Percentiles rank a stretch among this genome's conserved stretches.
Conservation (phyloP, 768 basidiomycete genomes). For the Paxillus ammoniavirescens region DNA sequence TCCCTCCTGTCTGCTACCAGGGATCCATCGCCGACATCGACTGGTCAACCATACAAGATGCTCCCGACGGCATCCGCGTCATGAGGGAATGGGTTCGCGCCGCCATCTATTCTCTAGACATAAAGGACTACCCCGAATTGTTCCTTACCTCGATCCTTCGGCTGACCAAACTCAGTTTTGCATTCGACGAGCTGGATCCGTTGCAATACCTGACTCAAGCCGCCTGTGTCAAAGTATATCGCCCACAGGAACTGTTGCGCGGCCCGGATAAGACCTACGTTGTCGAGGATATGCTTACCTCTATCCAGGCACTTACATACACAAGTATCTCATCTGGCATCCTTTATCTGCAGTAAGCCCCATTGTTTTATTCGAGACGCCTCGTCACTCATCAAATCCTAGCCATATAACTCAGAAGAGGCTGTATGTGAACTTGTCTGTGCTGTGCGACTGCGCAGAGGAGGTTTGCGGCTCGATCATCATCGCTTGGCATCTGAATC, state of each 20-base stretch:
- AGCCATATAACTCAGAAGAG: slow-evolving; percentile 8
- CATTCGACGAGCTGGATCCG: slow-evolving; percentile 32
- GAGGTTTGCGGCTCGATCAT: slow-evolving; percentile 22
- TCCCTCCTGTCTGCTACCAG: slow-evolving; percentile 40
- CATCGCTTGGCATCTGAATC: slow-evolving; percentile 16
- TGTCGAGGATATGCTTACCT: slow-evolving; percentile 32
- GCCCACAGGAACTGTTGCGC: background rate
- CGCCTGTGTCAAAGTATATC: slow-evolving; percentile 12
- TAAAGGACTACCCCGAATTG: background rate
- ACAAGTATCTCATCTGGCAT: slow-evolving; percentile 33
- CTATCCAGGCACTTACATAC: slow-evolving; percentile 26
- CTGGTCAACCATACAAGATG: slow-evolving; percentile 37
- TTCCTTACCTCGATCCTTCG: slow-evolving; percentile 44
- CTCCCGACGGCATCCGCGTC: slow-evolving; percentile 32
- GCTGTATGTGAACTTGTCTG: slow-evolving; percentile 43
- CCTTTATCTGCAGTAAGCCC: no score
- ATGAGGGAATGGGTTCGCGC: slow-evolving; percentile 47
- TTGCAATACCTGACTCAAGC: slow-evolving; percentile 16
- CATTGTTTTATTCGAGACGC: no score
- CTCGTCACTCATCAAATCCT: no score
- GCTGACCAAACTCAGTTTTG: slow-evolving; percentile 36
- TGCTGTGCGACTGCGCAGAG: slow-evolving; percentile 54
- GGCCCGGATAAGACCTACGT: slow-evolving; percentile 15
- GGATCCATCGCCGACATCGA: slow-evolving; percentile 43
- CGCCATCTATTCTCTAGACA: slow-evolving; percentile 34